phyloP scores from a whole-genome alignment of 192 early-diverging fungal genomes.

The Coemansia reversa region DNA sequence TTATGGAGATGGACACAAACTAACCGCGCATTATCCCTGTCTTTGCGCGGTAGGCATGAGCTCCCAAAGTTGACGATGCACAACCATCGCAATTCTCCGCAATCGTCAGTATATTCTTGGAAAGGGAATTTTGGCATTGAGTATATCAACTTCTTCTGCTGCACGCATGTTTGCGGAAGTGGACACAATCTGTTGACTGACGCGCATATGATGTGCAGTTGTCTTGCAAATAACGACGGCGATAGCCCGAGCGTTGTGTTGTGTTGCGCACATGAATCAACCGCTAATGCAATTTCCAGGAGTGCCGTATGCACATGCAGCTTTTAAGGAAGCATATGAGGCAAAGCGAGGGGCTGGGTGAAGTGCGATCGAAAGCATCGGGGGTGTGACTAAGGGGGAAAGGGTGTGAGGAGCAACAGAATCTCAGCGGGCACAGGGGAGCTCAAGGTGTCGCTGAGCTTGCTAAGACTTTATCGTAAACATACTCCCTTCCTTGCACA shows the following conservation, averaged over 20 bases:
- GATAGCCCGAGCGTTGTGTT: background rate
- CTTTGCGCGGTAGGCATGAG: background rate
- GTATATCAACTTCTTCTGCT: background rate
- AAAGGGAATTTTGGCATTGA: background rate
- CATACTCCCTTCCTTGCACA: background rate
- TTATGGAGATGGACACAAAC: background rate
- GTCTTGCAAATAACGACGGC: background rate
- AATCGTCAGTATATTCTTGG: background rate
- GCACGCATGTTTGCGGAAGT: background rate
- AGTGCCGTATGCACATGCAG: background rate
- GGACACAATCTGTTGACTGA: background rate
- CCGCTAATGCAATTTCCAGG: background rate
- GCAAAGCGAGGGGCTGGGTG: background rate
- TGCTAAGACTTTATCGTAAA: background rate
- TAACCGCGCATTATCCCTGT: background rate
- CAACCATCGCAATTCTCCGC: background rate
- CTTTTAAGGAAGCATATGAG: background rate
- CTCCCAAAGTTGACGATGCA: background rate
- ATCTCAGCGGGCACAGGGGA: background rate
- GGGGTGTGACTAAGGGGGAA: background rate
- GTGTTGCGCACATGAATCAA: background rate
- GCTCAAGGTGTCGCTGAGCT: background rate
- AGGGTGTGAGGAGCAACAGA: background rate
- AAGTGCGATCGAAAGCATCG: background rate
- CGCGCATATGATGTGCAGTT: background rate